Base-by-base conservation (phyloP, 2,329 filamentous ascomycete genomes). In the Cladophialophora chaetospira region DNA sequence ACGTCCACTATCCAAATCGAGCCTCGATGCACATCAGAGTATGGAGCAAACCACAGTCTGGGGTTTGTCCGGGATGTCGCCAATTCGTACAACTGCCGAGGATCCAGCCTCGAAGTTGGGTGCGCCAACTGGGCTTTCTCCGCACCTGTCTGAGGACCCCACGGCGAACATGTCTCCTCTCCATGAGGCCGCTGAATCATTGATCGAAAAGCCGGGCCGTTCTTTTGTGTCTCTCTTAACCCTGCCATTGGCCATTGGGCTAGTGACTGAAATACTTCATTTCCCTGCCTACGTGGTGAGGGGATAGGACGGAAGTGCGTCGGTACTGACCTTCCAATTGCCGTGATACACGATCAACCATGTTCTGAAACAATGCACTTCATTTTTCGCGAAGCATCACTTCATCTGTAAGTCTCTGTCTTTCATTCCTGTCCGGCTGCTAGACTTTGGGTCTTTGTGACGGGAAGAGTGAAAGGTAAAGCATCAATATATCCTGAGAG, bases 21-120 rank as follows among this genome's bases (percentile, higher is more conserved):
- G 26, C 45, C 5, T 26, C 23, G 19, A 19, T 36, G 26, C 40
- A 57, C 19, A 21, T 29, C 26, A 28, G 8, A n/a, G 38, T 17
- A 15, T 28, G 17, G 2, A n/a, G 10, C 11, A 42, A 6, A 23
- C 47, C 47, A 29, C 25, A 8, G 43, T 47, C 28, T 52, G 54
- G 54, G 47, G 54, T 51, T 57, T 57, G 21, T 36, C 54, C 55
- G 49, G 49, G 19, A 23, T 35, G n/a, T 45, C 28, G 28, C 50
- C 53, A 31, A 33, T 33, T 28, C 17, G 13, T 23, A 50, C 50
- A 57, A 60, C 58, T 60, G 58, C 58, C 58, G 58, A 60, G 28
- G 44, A 52, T 40, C 44, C 29, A 17, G 19, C 29, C 23, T 33
- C 29, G 31, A 15, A 2, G 28, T 21, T 25, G 13, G 35, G 35